These are phyloP conservation scores for Wallacemonas sp. DNA, from an alignment of 208 protist species.

Conservation along the genomic window DNA sequence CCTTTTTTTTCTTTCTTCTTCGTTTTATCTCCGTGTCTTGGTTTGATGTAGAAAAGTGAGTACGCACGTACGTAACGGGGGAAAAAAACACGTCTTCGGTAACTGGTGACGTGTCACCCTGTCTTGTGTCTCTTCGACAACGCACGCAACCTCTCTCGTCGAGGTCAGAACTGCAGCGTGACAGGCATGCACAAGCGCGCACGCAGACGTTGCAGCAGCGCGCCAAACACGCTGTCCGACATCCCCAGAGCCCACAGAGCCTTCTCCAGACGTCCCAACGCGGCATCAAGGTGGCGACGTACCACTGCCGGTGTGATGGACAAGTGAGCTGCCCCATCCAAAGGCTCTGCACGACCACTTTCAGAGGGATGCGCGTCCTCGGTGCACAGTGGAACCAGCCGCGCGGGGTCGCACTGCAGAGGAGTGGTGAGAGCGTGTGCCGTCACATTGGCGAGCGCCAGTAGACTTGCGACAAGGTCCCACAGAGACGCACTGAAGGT, in stretches of 20 bases:
- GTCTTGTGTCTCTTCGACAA: too few species aligned
- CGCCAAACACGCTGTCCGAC: neutral
- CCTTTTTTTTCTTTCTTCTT: conserved; percentile 1
- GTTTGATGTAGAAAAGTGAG: neutral
- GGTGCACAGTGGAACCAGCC: neutral
- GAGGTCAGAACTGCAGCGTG: neutral
- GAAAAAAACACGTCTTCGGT: too few species aligned
- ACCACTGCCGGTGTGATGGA: too few species aligned
- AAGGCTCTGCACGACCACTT: neutral
- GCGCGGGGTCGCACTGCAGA: neutral
- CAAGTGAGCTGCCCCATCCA: too few species aligned
- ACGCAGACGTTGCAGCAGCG: conserved; percentile 6
- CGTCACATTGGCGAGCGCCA: neutral
- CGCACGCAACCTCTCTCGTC: neutral
- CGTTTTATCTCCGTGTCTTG: neutral
- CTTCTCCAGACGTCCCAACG: neutral
- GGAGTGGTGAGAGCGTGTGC: neutral
- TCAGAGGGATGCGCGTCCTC: too few species aligned
- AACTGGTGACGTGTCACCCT: too few species aligned
- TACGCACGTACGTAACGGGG: too few species aligned
- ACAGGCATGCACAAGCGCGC: neutral
- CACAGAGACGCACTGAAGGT: too few species aligned
- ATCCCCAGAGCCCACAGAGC: neutral
- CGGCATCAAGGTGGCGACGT: neutral
- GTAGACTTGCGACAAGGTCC: neutral